phyloP scores from a whole-genome alignment of 371 early-diverging fungal genomes.

The Apophysomyces elegans region DNA sequence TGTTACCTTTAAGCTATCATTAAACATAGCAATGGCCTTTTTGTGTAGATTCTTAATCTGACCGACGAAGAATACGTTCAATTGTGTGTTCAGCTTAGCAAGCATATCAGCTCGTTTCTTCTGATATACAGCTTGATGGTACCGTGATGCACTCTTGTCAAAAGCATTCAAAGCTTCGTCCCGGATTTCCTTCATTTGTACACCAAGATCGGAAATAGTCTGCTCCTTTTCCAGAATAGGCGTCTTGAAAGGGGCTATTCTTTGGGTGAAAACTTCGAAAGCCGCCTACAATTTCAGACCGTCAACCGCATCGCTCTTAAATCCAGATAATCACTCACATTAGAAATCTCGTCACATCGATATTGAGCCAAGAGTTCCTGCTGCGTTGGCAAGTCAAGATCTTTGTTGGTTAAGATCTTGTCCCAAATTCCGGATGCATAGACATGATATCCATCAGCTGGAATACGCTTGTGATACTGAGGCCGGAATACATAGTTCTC shows the following conservation, averaged over 20 bases:
- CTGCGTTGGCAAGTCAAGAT: constrained; percentile 97
- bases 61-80: constrained; percentile 80
- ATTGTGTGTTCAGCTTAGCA: constrained; percentile 73
- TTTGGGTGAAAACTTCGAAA: constrained; percentile 69
- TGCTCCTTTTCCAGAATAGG: constrained; percentile 77
- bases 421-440: constrained; percentile 95
- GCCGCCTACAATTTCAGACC: constrained; percentile 49
- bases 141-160: constrained; percentile 90
- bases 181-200: constrained; percentile 63
- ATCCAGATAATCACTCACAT: constrained; percentile 30
- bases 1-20: constrained; percentile 35
- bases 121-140: constrained; percentile 87
- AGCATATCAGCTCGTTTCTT: constrained; percentile 85
- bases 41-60: constrained; percentile 89
- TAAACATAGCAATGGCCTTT: constrained; percentile 68
- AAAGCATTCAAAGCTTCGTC: constrained; percentile 70
- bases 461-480: constrained; percentile 90
- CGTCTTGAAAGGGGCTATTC: constrained; percentile 62
- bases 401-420: constrained; percentile 91
- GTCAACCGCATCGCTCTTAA: neutral
- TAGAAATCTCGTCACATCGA: constrained; percentile 97
- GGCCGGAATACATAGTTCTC: constrained; percentile 85
- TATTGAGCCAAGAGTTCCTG: constrained; percentile 97
- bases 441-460: constrained; percentile 92
- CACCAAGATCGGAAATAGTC: constrained; percentile 79